Evolutionary conservation across 495 filamentous ascomycete species (phyloP).

Genomic region (Thozetella sp.): DNA sequence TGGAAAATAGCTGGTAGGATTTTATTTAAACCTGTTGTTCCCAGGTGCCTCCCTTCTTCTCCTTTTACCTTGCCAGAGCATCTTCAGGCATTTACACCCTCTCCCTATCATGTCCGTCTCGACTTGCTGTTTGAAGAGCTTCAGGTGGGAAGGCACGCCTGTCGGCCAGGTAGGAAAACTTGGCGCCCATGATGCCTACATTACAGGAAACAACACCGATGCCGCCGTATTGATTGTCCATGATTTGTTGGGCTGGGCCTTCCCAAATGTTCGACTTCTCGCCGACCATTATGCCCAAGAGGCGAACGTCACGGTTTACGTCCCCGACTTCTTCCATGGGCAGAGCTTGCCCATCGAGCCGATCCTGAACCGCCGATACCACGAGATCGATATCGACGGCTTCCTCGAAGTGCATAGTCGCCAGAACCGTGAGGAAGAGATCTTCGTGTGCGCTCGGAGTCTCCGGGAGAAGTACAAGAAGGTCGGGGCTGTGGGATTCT

Average conservation of each 20-base stretch:
- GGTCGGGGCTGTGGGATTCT: conserved; percentile 57
- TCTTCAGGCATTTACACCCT: too few relatives aligned
- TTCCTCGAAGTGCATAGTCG: conserved; percentile 41
- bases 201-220: conserved; percentile 42
- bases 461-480: conserved; percentile 42
- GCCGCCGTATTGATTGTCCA: conserved; percentile 57
- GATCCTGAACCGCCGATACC: conserved; percentile 25
- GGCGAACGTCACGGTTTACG: conserved; percentile 50
- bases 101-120: too few relatives aligned
- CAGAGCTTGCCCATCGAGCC: conserved; percentile 28
- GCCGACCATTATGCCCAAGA: conserved; percentile 60
- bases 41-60: too few relatives aligned
- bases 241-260: conserved; percentile 61
- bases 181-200: conserved; percentile 41
- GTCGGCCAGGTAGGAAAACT: too few relatives aligned
- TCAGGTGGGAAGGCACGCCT: too few relatives aligned
- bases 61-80: too few relatives aligned
- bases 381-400: conserved; percentile 37
- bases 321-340: conserved; percentile 59
- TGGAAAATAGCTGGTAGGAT: too few relatives aligned
- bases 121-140: too few relatives aligned
- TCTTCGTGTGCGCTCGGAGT: conserved; percentile 46
- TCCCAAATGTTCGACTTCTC: conserved; percentile 56
- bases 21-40: too few relatives aligned
- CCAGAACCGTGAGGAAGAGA: conserved; percentile 51